Conservation (phyloP, 352 stramenopile genomes). For the Phytophthora macrochlamydospora region DNA sequence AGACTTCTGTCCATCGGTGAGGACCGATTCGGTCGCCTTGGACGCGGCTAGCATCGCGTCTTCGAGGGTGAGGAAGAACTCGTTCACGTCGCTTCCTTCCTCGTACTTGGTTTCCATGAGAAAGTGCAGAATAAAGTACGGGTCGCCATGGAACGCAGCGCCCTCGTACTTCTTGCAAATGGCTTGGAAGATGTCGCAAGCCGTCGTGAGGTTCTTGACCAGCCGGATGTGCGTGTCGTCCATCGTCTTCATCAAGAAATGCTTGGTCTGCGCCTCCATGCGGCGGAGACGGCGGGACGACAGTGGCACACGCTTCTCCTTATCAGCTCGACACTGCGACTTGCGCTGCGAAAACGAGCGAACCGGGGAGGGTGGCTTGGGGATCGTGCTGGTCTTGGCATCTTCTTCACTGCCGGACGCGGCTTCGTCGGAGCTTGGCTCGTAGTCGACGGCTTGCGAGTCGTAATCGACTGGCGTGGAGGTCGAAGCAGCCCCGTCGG, state of each 20-base stretch:
- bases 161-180: constrained; percentile 20
- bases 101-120: constrained; percentile 14
- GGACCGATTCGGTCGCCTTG: constrained; percentile 5
- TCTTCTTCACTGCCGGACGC: neutral
- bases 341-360: neutral
- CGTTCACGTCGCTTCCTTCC: constrained; percentile 2
- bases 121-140: constrained; percentile 5
- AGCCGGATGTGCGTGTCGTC: constrained; percentile 3
- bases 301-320: neutral
- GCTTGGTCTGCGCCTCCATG: constrained; percentile 8
- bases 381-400: neutral
- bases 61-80: constrained; percentile 14
- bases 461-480: too few species aligned
- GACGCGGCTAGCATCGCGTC: constrained; percentile 9
- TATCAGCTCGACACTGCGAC: neutral
- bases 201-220: constrained; percentile 3
- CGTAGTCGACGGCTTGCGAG: neutral
- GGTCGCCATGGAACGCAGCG: constrained; percentile 1
- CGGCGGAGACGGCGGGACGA: neutral
- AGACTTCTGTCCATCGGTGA: constrained; percentile 6
- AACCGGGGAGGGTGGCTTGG: neutral
- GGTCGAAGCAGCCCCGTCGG: too few species aligned
- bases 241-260: constrained; percentile 19
- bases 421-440: neutral
- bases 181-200: constrained; percentile 14